These are phyloP conservation scores for Hypoxylon sp. DNA, from an alignment of 2,329 filamentous ascomycete genomes.

Conservation along the genomic window DNA sequence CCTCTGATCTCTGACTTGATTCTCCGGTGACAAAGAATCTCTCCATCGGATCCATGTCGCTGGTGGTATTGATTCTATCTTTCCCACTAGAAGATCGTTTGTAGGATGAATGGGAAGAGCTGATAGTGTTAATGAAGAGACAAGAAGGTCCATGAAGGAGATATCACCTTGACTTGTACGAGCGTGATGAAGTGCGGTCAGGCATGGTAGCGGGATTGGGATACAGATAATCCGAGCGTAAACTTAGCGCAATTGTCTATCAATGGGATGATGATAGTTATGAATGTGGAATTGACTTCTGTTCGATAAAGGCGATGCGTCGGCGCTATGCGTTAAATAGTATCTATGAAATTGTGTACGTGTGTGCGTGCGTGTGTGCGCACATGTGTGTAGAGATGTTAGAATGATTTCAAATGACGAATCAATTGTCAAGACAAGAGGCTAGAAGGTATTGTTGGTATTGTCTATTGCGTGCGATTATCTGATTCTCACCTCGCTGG, in stretches of 20 bases:
- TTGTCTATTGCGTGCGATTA: not conserved
- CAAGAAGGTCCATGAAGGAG: not conserved
- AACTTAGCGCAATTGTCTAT: slow-evolving; percentile 10
- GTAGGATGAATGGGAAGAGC: slow-evolving; percentile 16
- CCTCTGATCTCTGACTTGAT: slow-evolving; percentile 29
- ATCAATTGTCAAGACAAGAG: not conserved
- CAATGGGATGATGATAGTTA: not conserved
- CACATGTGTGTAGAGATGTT: slow-evolving; percentile 1
- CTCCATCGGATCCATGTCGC: slow-evolving; percentile 23
- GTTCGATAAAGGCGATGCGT: slow-evolving; percentile 5
- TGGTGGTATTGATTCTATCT: slow-evolving; percentile 8
- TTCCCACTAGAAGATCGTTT: slow-evolving; percentile 6
- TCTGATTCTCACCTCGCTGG: not conserved
- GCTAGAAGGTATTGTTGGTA: slow-evolving; percentile 8
- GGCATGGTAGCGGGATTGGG: slow-evolving; percentile 15
- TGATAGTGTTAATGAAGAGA: slow-evolving; percentile 20
- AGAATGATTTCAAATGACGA: not conserved
- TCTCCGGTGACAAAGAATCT: slow-evolving; percentile 47
- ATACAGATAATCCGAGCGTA: not conserved
- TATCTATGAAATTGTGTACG: slow-evolving; percentile 8
- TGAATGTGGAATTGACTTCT: not conserved
- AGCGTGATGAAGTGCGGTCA: slow-evolving; percentile 7
- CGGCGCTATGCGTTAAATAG: not conserved
- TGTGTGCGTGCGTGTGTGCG: not conserved
- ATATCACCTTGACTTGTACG: slow-evolving; percentile 32